Evolutionary conservation across 2,329 filamentous ascomycete species (phyloP), one percentile per base, ranked within the genome.

Genomic region (Chrysosporium keratinophilum): DNA sequence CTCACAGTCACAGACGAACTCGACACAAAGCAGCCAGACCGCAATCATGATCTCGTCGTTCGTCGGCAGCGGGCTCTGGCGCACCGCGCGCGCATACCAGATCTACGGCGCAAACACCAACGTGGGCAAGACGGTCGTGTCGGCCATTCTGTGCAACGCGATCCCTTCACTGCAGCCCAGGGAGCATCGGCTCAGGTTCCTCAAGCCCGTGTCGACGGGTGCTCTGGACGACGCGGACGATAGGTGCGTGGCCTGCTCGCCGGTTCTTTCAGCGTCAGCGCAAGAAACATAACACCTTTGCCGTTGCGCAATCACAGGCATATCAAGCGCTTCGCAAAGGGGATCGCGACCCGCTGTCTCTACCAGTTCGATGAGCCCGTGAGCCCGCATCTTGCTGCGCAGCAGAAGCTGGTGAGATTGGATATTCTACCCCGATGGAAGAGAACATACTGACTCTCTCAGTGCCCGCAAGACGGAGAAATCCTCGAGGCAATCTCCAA

Each of bases 191-290:
- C 75, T 78, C 44, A 69, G 71, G 17, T 94, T 87, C 66, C 65
- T 94, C 52, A 94, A 94, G 67, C 88, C 88, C 0, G 82, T 94
- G 1, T 91, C 87, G 1, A 93, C 88, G 0, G 88, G 88, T 0
- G 77, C 84, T 6, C 64, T 72, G 9, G 70, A 79, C 23, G 85
- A 90, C 53, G 83, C 84, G 14, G 88, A 93, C 69, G 80, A 85
- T 65, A 68, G 74, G 84, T 87, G 74, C 49, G 61, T 55, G 11
- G 39, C 23, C 49, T 44, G 39, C 19, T 43, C 31, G 48, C 47
- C 12, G 9, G 42, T 19, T 17, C 28, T n/a, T n/a, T n/a, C n/a
- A n/a, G n/a, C n/a, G n/a, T n/a, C n/a, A n/a, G n/a, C n/a, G n/a
- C n/a, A n/a, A n/a, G n/a, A n/a, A n/a, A n/a, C n/a, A n/a, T n/a